Percentiles rank a stretch among this genome's conserved stretches.
These are phyloP conservation scores for Termitomyces sp. DNA, from an alignment of 768 basidiomycete species.

Conservation along the genomic window DNA sequence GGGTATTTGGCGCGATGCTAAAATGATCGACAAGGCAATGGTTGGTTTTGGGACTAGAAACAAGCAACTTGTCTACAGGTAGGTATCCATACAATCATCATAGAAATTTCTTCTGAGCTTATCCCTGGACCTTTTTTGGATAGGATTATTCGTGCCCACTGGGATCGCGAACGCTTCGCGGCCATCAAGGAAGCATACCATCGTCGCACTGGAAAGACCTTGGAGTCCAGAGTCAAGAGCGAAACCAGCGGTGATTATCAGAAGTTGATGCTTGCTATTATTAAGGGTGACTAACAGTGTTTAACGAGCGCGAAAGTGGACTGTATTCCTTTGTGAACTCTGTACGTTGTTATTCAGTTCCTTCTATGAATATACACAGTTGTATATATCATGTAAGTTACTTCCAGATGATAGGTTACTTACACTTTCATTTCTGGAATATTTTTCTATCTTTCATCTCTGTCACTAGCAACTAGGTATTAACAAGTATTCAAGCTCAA, in stretches of 20 bases:
- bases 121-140: neutral
- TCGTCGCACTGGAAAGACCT: slow-evolving; percentile 32
- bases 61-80: slow-evolving; percentile 33
- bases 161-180: slow-evolving; percentile 39
- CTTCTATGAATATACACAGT: neutral
- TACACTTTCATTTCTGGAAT: neutral
- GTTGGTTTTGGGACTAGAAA: slow-evolving; percentile 47
- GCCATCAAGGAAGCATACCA: slow-evolving; percentile 44
- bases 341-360: too few relatives aligned
- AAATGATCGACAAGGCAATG: slow-evolving; percentile 47
- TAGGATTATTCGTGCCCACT: slow-evolving; percentile 45
- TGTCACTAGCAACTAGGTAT: neutral
- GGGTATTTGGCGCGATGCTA: slow-evolving; percentile 47
- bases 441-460: too few relatives aligned
- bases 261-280: slow-evolving; percentile 27
- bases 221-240: slow-evolving; percentile 36
- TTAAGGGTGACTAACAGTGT: neutral
- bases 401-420: neutral
- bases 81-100: neutral
- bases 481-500: too few relatives aligned
- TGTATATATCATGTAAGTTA: neutral
- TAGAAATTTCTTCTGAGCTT: neutral
- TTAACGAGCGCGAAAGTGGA: neutral
- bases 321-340: neutral
- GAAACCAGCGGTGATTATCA: slow-evolving; percentile 50